A percentile compares a stretch with the other conserved stretches of the same genome.
These are phyloP conservation scores for Iberis pinnata DNA, from an alignment of 345 rosid species.

Conservation along the genomic window DNA sequence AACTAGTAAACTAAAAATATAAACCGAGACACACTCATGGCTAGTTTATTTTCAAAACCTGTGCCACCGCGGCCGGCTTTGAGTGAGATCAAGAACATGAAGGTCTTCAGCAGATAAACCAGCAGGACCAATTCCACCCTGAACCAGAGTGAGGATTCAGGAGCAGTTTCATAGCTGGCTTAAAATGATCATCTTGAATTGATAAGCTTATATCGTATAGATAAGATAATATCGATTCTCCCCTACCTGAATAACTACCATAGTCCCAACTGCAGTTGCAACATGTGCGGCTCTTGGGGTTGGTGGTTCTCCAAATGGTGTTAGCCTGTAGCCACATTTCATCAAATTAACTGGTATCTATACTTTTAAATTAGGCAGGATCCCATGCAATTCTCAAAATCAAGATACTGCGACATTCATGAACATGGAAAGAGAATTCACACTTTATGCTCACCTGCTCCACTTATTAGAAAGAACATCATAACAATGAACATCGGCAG, in stretches of 20 bases:
- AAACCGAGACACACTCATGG: conserved; percentile 7
- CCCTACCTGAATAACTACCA: conserved; percentile 91
- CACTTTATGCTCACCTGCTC: conserved; percentile 59
- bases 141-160: conserved; percentile 21
- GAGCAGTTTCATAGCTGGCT: conserved; percentile 17
- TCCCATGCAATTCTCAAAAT: conserved; percentile 6
- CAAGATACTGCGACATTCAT: background rate
- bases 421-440: background rate
- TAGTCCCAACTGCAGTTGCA: conserved; percentile 90
- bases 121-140: conserved; percentile 98
- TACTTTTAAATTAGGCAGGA: background rate
- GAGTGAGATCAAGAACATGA: conserved; percentile 93
- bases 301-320: conserved; percentile 89
- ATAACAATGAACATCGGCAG: conserved; percentile 90
- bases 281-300: conserved; percentile 97
- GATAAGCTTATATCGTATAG: conserved; percentile 1
- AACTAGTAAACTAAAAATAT: background rate
- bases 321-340: conserved; percentile 40
- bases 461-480: conserved; percentile 84
- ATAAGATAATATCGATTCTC: conserved; percentile 2
- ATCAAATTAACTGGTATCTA: background rate
- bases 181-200: conserved; percentile 3
- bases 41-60: conserved; percentile 37
- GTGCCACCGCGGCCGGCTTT: conserved; percentile 89
- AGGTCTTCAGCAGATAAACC: conserved; percentile 95